A percentile compares a stretch with the other conserved stretches of the same genome.
Evolutionary conservation across 2,329 filamentous ascomycete genomes (phyloP).

Genomic region (Aureobasidium leucospermi): DNA sequence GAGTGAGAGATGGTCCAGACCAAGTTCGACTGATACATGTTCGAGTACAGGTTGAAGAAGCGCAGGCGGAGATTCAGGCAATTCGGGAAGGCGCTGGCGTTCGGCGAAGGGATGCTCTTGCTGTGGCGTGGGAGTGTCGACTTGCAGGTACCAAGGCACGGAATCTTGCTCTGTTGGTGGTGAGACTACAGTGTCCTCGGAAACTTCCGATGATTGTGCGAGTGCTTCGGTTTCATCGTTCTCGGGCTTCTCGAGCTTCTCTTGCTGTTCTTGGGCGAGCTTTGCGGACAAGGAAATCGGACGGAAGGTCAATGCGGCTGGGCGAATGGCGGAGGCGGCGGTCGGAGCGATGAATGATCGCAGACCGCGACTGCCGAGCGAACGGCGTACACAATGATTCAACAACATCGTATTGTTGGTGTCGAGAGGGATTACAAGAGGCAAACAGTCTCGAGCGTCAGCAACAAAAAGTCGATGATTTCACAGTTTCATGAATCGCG

Average conservation of each 20-base stretch:
- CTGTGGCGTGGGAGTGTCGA: conserved; percentile 42
- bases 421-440: not conserved
- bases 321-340: not conserved
- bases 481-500: not conserved
- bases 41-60: conserved; percentile 67
- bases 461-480: not conserved
- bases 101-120: conserved; percentile 40
- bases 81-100: conserved; percentile 52
- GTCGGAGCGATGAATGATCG: not conserved
- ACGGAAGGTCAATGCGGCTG: not conserved
- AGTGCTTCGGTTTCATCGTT: not conserved
- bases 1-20: conserved; percentile 71
- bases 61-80: conserved; percentile 62
- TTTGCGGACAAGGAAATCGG: not conserved
- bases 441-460: not conserved
- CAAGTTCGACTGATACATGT: conserved; percentile 75
- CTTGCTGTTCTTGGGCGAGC: not conserved
- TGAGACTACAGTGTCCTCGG: not conserved
- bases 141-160: conserved; percentile 80
- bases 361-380: not conserved
- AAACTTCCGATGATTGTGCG: not conserved
- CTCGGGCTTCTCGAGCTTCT: not conserved
- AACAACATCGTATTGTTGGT: not conserved
- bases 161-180: not conserved
- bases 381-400: conserved; percentile 4